Base-by-base conservation (phyloP, 1,284 basidiomycete species). In the Ganoderma lingzhi region DNA sequence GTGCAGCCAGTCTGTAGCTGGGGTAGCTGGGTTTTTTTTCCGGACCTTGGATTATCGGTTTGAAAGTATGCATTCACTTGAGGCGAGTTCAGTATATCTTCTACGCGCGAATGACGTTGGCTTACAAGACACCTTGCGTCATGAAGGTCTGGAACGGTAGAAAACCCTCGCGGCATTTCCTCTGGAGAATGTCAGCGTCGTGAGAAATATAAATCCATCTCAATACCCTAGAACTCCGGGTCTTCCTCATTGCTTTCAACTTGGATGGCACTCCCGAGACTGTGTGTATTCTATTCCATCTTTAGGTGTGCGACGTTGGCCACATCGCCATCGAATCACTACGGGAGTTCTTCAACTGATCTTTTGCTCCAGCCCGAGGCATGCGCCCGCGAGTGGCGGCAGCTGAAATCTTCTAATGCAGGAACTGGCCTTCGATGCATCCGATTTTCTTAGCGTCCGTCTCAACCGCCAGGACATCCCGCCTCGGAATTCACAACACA, bases 391-490 rank as follows among this genome's bases (percentile, higher is more conserved):
- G 19, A 39, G 35, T 56, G 32, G 35, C 45, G 61, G 63, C 70
- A 70, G 70, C 65, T 41, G 67, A 59, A 69, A 64, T 65, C 67
- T 42, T 68, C 67, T 66, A 65, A 68, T 71, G 66, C 64, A 66
- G 60, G 71, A 62, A 67, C 70, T 51, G 70, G 51, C 60, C 23
- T 45, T 15, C 63, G 51, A 35, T 37, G 12, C 67, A 65, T 63
- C 66, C 44, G 55, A 63, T 61, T 65, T 63, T 62, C 53, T 65
- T 64, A 48, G 62, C 67, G 59, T 41, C 45, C 64, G 64, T 32
- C 37, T 2, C 62, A 42, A 48, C 65, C 65, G 62, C 64, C 65
- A 70, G 69, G 71, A 67, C 67, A 70, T n/a, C 56, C 60, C 59
- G 55, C 58, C 56, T 56, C 65, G 67, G 69, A 63, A 44, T 69